Evolutionary conservation across 1,284 basidiomycete species (phyloP), one percentile per base, ranked within the genome.

Genomic region (Malassezia restricta): DNA sequence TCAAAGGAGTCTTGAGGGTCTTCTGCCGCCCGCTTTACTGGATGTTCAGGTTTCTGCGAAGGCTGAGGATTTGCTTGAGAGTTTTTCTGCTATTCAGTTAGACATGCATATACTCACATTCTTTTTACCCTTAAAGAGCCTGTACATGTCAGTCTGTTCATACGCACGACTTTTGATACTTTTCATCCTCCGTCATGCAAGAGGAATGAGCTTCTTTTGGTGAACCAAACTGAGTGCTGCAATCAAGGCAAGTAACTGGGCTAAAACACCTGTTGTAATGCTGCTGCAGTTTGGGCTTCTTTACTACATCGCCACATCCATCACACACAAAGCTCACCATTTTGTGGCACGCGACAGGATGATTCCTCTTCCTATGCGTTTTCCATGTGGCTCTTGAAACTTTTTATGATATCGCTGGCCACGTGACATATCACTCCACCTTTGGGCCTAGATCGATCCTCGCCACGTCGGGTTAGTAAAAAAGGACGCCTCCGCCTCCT

Each of bases 261-360:
- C 68, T 55, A 20, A 54, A 61, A 50, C 71, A 74, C 20, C 67
- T 61, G 37, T 63, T 49, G 58, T 56, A 68, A 53, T 73, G 70
- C 53, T 67, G 63, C 8, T 58, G 60, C 9, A 73, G 65, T 48
- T 73, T 73, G 5, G 70, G 70, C 54, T 73, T 73, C 56, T 73
- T 73, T 54, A 73, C 65, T 1, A 68, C 64, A 33, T 73, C 70
- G 45, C 63, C 64, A 49, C 70, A 73, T 33, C 60, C 61, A 37
- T 73, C 65, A 56, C 70, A 73, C 51, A 62, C 65, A 62, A 70
- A 69, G 8, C 65, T 68, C 9, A 67, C 63, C 65, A 70, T 67
- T 5, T n/a, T 37, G 12, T 38, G 14, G 40, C 39, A 48, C 32
- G 32, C 35, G 35, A 47, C 33, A 31, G 20, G 20, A 24, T 24